Conservation (phyloP, 306 rosid genomes). For the Sphenostylis stenocarpa region DNA sequence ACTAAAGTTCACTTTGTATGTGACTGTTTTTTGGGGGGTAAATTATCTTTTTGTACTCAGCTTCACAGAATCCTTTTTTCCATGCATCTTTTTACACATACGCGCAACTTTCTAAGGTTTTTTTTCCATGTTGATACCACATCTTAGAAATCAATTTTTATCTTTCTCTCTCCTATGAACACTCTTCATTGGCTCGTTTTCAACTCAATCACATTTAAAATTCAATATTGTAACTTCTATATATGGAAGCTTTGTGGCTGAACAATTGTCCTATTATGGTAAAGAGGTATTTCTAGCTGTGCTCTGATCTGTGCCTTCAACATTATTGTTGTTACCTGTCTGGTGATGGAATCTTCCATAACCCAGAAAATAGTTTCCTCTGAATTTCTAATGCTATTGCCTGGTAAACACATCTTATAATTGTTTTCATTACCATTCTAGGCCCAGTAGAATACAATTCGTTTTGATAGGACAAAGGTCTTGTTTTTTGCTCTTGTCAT, state of each 20-base stretch:
- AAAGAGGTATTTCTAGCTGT: background rate
- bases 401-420: background rate
- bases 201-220: slow-evolving; percentile 8
- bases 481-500: background rate
- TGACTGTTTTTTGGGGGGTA: no score
- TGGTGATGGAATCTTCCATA: background rate
- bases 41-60: no score
- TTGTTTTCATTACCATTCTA: background rate
- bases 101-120: background rate
- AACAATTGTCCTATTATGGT: slow-evolving; percentile 1
- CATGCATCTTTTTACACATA: background rate
- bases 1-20: no score
- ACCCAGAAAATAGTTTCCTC: slow-evolving; percentile 18
- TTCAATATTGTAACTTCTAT: background rate
- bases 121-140: background rate
- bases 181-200: background rate
- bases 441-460: background rate
- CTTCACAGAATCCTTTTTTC: background rate
- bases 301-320: slow-evolving; percentile 18
- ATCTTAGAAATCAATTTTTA: background rate
- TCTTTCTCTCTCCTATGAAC: background rate
- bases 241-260: background rate
- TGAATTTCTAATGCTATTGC: background rate
- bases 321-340: background rate
- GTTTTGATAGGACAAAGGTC: background rate